A percentile compares a stretch with the other conserved stretches of the same genome.
Evolutionary conservation across 177 flowering plant genomes (phyloP).

Genomic region (Vitis hybrid): DNA sequence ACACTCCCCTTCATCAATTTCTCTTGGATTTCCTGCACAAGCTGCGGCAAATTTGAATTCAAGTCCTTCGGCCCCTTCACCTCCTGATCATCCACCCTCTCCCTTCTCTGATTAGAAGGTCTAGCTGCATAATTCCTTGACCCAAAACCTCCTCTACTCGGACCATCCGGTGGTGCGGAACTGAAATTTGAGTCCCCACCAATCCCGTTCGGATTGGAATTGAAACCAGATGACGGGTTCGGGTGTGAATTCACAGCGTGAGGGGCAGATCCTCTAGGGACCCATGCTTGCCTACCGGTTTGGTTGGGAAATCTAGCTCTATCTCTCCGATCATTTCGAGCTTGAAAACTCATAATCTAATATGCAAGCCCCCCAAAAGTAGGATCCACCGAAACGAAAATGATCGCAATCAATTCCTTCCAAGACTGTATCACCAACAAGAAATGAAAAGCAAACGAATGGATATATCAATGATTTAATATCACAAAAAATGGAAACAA

Average conservation of each 20-base stretch:
- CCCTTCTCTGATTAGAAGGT: conserved; percentile 26
- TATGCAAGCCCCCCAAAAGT: neutral
- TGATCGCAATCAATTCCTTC: neutral
- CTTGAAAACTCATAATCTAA: conserved; percentile 55
- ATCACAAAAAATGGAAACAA: no score
- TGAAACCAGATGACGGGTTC: conserved; percentile 3
- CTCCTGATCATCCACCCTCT: conserved; percentile 21
- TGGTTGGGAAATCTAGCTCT: conserved; percentile 34
- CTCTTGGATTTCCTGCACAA: conserved; percentile 92
- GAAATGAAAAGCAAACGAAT: no score
- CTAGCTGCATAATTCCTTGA: conserved; percentile 25
- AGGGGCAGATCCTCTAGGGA: conserved; percentile 53
- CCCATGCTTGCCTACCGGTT: conserved; percentile 56
- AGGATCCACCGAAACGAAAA: neutral
- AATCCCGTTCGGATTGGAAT: conserved; percentile 14
- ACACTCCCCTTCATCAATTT: conserved; percentile 70
- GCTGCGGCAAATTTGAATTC: conserved; percentile 59
- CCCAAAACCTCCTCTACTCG: conserved; percentile 20
- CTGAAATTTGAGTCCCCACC: conserved; percentile 8
- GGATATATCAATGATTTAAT: no score
- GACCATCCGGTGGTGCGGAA: conserved; percentile 1
- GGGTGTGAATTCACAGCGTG: conserved; percentile 13
- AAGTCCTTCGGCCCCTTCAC: conserved; percentile 27
- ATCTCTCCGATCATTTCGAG: conserved; percentile 46
- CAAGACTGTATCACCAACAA: no score